Base-by-base conservation (phyloP, 2,329 filamentous ascomycete genomes). In the Pseudocercospora eumusae region DNA sequence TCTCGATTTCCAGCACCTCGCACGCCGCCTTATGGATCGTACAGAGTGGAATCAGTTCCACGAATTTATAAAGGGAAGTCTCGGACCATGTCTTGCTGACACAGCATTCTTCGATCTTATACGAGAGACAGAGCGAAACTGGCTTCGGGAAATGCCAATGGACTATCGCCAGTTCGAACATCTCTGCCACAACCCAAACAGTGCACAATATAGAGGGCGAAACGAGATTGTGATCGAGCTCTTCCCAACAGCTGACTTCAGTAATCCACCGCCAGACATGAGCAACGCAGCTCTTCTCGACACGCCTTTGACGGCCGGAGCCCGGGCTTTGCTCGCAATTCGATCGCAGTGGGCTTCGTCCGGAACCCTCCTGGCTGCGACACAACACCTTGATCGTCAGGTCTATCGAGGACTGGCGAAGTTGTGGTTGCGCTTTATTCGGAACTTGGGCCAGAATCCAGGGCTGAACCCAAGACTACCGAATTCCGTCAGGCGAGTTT, bases 291-390 rank as follows among this genome's bases (percentile, higher is more conserved):
- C 4, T 40, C 15, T 40, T 1, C 0, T 40, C 36, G 18, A 3
- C 1, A 15, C 4, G 36, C 36, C 36, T 6, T 3, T 40, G 1
- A 40, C 36, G 5, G 18, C 15, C 4, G 36, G 4, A 18, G 36
- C 15, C n/a, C 4, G n/a, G 2, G 7, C 1, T n/a, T n/a, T 40
- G n/a, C 36, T 40, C 3, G 36, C 36, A 8, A 7, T 2, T 40
- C 36, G 36, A 2, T 2, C 2, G 4, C 36, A 40, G 5, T 40
- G 15, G 36, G 4, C 36, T 40, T n/a, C 15, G 3, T 11, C 15
- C 3, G 15, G 36, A 1, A 1, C 1, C 10, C 3, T 2, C n/a
- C 36, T 8, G 8, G 4, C 8, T n/a, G 36, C 4, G 2, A 2
- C 36, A 15, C 15, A 40, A 3, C 36, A 18, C 1, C 36, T 40